phyloP scores from a whole-genome alignment of 306 rosid genomes.

The Trichosanthes truncata region DNA sequence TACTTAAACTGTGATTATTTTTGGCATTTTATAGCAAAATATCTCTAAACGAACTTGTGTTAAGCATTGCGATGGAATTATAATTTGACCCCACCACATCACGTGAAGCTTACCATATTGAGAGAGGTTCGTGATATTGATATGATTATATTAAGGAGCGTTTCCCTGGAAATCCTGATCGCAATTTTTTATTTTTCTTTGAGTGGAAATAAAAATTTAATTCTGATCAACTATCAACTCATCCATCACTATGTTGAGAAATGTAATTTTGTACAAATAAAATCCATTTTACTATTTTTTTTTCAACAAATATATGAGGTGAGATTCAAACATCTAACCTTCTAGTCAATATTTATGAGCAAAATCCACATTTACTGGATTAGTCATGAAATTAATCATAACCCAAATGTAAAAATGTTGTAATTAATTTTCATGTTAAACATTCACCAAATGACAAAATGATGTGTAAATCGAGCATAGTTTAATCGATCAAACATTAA shows the following conservation, averaged over 20 bases:
- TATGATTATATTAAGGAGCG: background rate
- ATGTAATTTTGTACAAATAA: background rate
- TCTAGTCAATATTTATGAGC: too few relatives aligned
- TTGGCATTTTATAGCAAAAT: background rate
- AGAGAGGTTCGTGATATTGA: accelerated
- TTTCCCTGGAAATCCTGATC: background rate
- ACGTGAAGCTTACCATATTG: background rate
- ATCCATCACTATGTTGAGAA: background rate
- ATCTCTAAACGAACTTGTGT: background rate
- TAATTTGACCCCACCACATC: background rate
- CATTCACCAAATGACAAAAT: too few relatives aligned
- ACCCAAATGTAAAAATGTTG: too few relatives aligned
- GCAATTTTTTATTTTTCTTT: background rate
- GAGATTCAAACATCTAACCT: too few relatives aligned
- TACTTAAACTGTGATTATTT: background rate
- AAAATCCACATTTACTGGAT: background rate
- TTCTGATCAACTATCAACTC: too few relatives aligned
- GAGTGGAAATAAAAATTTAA: background rate
- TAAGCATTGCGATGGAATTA: too few relatives aligned
- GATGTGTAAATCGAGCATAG: too few relatives aligned
- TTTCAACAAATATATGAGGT: too few relatives aligned
- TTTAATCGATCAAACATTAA: too few relatives aligned
- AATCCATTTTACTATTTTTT: background rate
- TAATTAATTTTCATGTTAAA: background rate
- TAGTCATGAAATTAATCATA: background rate